Percentiles rank a stretch among this genome's conserved stretches.
Evolutionary conservation across 129 eudicot species (phyloP).

Genomic region (Helianthus annuus): DNA sequence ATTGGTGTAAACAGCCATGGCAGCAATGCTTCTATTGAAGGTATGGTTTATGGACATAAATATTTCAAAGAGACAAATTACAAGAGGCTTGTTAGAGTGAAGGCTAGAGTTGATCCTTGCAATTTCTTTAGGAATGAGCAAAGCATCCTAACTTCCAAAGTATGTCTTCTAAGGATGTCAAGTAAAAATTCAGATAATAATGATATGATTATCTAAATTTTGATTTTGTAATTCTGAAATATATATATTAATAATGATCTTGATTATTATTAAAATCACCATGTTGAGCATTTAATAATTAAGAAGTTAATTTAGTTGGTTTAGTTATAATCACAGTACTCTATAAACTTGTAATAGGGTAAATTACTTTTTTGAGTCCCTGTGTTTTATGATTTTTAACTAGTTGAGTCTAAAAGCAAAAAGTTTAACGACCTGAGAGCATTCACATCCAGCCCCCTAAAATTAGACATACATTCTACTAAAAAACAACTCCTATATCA

Average conservation of each 20-base stretch:
- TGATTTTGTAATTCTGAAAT: background rate
- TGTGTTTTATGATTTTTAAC: too few relatives aligned
- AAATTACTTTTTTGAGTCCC: too few relatives aligned
- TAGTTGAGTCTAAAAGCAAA: too few relatives aligned
- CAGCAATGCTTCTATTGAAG: slow-evolving; percentile 1
- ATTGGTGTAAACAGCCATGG: slow-evolving; percentile 5
- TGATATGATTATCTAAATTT: background rate
- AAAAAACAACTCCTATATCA: too few relatives aligned
- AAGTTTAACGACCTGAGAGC: too few relatives aligned
- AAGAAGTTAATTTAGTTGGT: too few relatives aligned
- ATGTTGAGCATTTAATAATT: too few relatives aligned
- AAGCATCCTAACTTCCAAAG: background rate
- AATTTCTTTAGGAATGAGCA: background rate
- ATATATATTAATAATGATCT: background rate
- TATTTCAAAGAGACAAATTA: slow-evolving; percentile 13
- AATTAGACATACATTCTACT: too few relatives aligned
- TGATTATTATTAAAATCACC: background rate
- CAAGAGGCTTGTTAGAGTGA: slow-evolving; percentile 3
- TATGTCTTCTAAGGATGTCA: background rate
- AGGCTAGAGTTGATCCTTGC: slow-evolving; percentile 10
- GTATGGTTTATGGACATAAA: slow-evolving; percentile 1
- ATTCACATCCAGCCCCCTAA: too few relatives aligned
- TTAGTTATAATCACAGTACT: too few relatives aligned
- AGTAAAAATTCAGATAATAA: background rate
- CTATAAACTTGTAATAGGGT: too few relatives aligned